Base-by-base conservation (phyloP, 169 alveolate genomes). In the Plasmodium reichenowi region DNA sequence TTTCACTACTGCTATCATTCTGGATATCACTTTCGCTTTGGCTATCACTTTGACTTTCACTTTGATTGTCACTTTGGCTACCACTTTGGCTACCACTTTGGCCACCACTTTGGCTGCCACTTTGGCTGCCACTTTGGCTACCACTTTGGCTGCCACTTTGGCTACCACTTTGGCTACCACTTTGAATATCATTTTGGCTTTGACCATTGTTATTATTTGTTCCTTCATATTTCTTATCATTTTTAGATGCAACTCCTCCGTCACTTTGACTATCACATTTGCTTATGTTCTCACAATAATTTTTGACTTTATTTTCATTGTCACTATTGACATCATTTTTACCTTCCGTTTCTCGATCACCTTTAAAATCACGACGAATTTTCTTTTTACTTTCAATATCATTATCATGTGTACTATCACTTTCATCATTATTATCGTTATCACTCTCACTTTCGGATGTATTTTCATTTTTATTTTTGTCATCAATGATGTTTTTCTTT, bases 361-460 rank as follows among this genome's bases (percentile, higher is more conserved):
- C 78, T 70, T 70, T 24, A 9, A 2, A 47, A 10, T 6, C 78
- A 15, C 45, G 52, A 43, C 20, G n/a, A 52, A 13, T 10, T 4
- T n/a, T 43, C 7, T 62, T 74, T 13, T 38, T 48, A 6, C 32
- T 29, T 29, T 48, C 74, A 52, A 15, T 54, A 72, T 68, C 56
- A 13, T 72, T 54, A 54, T 12, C 58, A 6, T 50, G 38, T 22
- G 20, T 26, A 43, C 76, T 68, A 15, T n/a, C 76, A 10, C 50
- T 24, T 7, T 68, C 60, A 38, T 15, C 76, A 43, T 13, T 20
- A 38, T n/a, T 59, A 26, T 20, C 20, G 8, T 70, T 58, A 43
- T 15, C 78, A 70, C 66, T 70, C 26, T 47, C 78, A 17, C 24
- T 20, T 59, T 15, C 68, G 3, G 45, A 32, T 32, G 45, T 32